Evolutionary conservation across 305 asterid species (phyloP).

Genomic region (Rubia balearica): DNA sequence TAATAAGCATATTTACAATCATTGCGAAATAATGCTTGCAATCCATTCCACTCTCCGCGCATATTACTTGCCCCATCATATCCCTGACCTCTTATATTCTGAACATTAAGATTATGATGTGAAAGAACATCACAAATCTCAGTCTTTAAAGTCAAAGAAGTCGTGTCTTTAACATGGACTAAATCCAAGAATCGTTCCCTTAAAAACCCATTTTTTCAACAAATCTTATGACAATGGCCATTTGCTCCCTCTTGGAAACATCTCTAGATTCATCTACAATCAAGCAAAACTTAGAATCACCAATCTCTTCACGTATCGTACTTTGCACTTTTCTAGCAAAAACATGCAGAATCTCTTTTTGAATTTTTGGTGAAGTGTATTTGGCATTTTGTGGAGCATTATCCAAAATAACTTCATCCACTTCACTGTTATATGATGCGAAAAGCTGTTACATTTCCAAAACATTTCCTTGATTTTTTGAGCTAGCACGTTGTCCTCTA

Average conservation of each 20-base stretch:
- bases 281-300: background rate
- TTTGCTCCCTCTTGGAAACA: background rate
- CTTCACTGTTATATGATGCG: no score
- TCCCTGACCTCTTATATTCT: background rate
- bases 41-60: background rate
- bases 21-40: background rate
- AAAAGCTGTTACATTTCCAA: no score
- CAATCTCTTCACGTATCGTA: background rate
- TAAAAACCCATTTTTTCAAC: background rate
- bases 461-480: background rate
- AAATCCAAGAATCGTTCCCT: background rate
- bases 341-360: no score
- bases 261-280: background rate
- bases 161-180: background rate
- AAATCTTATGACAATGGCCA: background rate
- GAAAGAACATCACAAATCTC: background rate
- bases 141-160: background rate
- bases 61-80: conserved; percentile 8
- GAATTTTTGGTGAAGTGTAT: no score
- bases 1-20: conserved; percentile 3
- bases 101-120: background rate
- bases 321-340: background rate
- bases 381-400: no score
- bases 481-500: no score
- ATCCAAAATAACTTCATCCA: no score